Percentiles rank a stretch among this genome's conserved stretches.
phyloP scores from a whole-genome alignment of 2,329 filamentous ascomycete genomes.

The Aspergillus quadrilineatus region DNA sequence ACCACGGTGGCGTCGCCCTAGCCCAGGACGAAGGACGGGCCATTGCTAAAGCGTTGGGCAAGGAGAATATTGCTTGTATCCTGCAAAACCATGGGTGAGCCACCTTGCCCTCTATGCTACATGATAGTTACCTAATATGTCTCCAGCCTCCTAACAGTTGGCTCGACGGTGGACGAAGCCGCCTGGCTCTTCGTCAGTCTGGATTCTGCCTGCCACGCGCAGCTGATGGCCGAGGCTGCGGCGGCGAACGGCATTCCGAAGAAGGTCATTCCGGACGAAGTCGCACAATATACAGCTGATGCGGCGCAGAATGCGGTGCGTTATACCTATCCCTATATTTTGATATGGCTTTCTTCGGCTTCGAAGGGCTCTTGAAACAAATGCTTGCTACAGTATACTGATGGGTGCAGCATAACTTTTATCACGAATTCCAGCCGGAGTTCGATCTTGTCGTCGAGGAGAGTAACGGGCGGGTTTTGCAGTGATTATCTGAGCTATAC shows the following conservation, averaged over 20 bases:
- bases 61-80: slow-evolving; percentile 43
- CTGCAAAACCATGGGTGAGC: slow-evolving; percentile 43
- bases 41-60: slow-evolving; percentile 40
- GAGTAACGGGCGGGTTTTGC: slow-evolving; percentile 35
- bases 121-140: slow-evolving; percentile 2
- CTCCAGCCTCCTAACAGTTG: slow-evolving; percentile 40
- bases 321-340: not conserved
- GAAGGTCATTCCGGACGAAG: slow-evolving; percentile 34
- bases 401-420: slow-evolving; percentile 37
- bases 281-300: slow-evolving; percentile 37
- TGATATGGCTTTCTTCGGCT: not conserved
- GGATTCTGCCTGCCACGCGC: slow-evolving; percentile 44
- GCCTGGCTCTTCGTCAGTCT: slow-evolving; percentile 41
- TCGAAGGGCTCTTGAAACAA: not conserved
- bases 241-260: slow-evolving; percentile 40
- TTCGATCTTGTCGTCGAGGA: slow-evolving; percentile 41
- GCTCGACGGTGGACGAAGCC: slow-evolving; percentile 43
- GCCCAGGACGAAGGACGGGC: slow-evolving; percentile 41
- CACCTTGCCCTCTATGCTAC: not conserved
- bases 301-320: slow-evolving; percentile 38
- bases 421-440: slow-evolving; percentile 42
- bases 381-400: slow-evolving; percentile 6
- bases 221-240: slow-evolving; percentile 43
- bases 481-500: slow-evolving; percentile 3
- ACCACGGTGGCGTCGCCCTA: slow-evolving; percentile 43